Evolutionary conservation across 225 moss, liverwort and hornwort species (phyloP), one percentile per base, ranked within the genome.

Genomic region (Neckera pumila): DNA sequence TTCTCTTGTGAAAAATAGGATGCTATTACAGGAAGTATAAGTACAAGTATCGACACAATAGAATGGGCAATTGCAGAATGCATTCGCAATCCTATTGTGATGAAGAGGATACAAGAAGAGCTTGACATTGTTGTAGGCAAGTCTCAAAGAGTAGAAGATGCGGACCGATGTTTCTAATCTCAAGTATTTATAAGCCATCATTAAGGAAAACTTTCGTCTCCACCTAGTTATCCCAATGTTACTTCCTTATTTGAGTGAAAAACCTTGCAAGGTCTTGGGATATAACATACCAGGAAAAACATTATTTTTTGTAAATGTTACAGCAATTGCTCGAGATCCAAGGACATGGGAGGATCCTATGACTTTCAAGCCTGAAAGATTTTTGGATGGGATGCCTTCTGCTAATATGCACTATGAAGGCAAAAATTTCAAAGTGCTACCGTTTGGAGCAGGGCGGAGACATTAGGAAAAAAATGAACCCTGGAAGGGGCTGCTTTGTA

Each of bases 351-450:
- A 66, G 21, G 66, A 66, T 66, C 66, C 66, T 66, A 20, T n/a
- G 20, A 36, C 21, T n/a, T 66, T 66, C n/a, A 66, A n/a, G 11
- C 66, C 66, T 4, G n/a, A 66, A 66, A 66, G 66, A n/a, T 66
- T 66, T 21, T 3, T 66, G 4, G 66, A 66, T 66, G 66, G 66
- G 3, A 66, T 21, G 66, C n/a, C n/a, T n/a, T 20, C 12, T 21
- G n/a, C 21, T n/a, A 6, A 66, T 11, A 6, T 66, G 6, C n/a
- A 21, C 2, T 3, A n/a, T n/a, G 66, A 66, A 12, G 66, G 66
- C 11, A n/a, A 20, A n/a, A n/a, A 11, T 66, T 66, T n/a, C 3
- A 11, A 66, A 12, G 0, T 66, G 1, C 0, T 66, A 21, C n/a
- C 66, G 0, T 66, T 66, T 66, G 66, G n/a, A n/a, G 2, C 4